Evolutionary conservation across 2,329 filamentous ascomycete genomes (phyloP), one percentile per base, ranked within the genome.

Genomic region (Colletotrichum sojae): DNA sequence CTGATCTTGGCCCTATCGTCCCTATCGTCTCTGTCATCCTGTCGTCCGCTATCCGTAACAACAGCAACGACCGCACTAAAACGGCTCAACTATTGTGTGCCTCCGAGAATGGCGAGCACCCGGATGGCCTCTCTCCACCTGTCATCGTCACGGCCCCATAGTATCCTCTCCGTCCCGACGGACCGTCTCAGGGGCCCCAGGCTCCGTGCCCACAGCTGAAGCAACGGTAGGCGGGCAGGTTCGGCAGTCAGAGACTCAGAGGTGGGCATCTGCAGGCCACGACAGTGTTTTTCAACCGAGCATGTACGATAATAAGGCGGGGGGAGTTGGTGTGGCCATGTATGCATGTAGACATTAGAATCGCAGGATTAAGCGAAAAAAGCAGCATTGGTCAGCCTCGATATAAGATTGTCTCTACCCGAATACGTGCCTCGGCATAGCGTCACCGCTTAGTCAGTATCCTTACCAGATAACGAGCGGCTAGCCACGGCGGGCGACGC

Each of bases 351-450:
- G 10, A 15, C 5, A 16, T 4, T 13, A n/a, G 10, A 46, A 16
- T 5, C 16, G 45, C 15, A 0, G 16, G 4, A 25, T 25, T 5
- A 25, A 25, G 45, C 31, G 9, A 36, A 10, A 6, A 10, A 36
- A 3, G 4, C 45, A 9, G 16, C 16, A 16, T 18, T 16, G 13
- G 20, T 20, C n/a, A 13, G 48, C 12, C n/a, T 13, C 20, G 16
- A 16, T 53, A 15, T 5, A 22, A 1, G 5, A 46, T 36, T 52
- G 22, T 54, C 59, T 36, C 20, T 12, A 22, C 13, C 22, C 27
- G 52, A 27, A 22, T 18, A 40, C 39, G 16, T 66, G 25, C 66
- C 66, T 69, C 66, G 66, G 61, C 66, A 69, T 69, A 55, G 55
- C 66, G 66, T 69, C 66, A 69, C 55, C 31, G 5, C 22, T 43